phyloP scores from a whole-genome alignment of 192 early-diverging fungal genomes.

The Linnemannia schmuckeri region DNA sequence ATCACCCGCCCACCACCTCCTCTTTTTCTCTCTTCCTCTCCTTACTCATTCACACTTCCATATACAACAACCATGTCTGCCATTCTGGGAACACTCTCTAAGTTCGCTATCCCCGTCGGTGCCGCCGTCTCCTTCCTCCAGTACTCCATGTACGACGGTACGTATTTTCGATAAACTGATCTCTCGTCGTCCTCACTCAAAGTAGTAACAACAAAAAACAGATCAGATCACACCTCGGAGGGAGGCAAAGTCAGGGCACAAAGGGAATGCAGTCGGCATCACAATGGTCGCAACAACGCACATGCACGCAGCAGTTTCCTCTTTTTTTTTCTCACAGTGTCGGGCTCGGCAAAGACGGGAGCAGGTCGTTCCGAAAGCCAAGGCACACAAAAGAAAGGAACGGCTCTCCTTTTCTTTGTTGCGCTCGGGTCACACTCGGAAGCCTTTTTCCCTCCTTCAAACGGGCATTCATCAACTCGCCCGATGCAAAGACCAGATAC shows the following conservation, averaged over 20 bases:
- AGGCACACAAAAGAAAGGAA: not conserved
- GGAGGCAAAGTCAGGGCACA: not conserved
- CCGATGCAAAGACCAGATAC: not conserved
- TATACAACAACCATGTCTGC: conserved; percentile 60
- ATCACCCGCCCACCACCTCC: not conserved
- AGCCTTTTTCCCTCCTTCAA: not conserved
- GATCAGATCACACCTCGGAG: not conserved
- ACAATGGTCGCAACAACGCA: not conserved
- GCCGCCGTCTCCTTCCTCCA: conserved; percentile 77
- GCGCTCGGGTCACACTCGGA: not conserved
- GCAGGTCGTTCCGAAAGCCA: too few species aligned
- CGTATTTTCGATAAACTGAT: conserved; percentile 1
- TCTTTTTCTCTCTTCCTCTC: not conserved
- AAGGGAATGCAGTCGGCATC: not conserved
- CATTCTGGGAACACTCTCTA: conserved; percentile 79
- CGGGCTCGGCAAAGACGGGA: too few species aligned
- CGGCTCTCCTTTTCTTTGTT: not conserved
- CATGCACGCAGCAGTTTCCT: not conserved
- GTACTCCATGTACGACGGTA: conserved; percentile 96
- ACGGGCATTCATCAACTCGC: not conserved
- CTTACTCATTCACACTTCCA: not conserved
- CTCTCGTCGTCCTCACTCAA: not conserved
- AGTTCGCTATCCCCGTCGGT: conserved; percentile 84
- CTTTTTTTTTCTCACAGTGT: too few species aligned
- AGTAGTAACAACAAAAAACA: not conserved